Evolutionary conservation across 331 rosid species (phyloP), one percentile per base, ranked within the genome.

Genomic region (Quercus phellos): DNA sequence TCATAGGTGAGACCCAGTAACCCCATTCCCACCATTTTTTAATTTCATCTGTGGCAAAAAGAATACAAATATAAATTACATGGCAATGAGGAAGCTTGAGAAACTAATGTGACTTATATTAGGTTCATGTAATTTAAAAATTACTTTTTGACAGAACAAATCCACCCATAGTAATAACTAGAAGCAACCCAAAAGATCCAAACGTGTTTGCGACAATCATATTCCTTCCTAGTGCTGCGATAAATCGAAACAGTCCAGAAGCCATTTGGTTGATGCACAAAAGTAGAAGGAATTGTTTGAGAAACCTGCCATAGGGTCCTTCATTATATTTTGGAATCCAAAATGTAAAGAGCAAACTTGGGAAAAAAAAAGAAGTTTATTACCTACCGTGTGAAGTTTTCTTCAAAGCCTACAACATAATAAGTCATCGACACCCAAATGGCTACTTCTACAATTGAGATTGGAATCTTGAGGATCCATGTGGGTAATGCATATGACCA

Each of bases 21-120:
- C 97, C 97, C 97, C 97, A 94, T 43, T 82, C n/a, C 98, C 95
- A 94, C 97, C 94, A 94, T 58, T 83, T 81, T 77, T 83, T 73
- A 82, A 94, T 84, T 74, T 89, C 86, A 69, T 81, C 98, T 94
- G 85, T 16, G 75, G 53, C 70, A 85, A 66, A 67, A 68, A 3
- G 60, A 43, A 9, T 8, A 27, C 22, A 3, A 2, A 18, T 38
- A 38, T 38, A 38, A 38, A 38, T 38, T 38, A 74, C 29, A 34
- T 21, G 46, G 14, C 42, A 59, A 74, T 61, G 22, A 38, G 46
- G 46, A 8, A 38, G 12, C 46, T 38, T 38, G 46, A 38, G 12
- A 38, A 38, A 38, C 12, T 8, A 8, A 38, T 7, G 46, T 38
- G 46, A 38, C 46, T 38, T 38, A 2, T 8, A 74, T n/a, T 2